These are phyloP conservation scores for Nepenthes gracilis DNA, from an alignment of 148 eudicot species.

Conservation along the genomic window DNA sequence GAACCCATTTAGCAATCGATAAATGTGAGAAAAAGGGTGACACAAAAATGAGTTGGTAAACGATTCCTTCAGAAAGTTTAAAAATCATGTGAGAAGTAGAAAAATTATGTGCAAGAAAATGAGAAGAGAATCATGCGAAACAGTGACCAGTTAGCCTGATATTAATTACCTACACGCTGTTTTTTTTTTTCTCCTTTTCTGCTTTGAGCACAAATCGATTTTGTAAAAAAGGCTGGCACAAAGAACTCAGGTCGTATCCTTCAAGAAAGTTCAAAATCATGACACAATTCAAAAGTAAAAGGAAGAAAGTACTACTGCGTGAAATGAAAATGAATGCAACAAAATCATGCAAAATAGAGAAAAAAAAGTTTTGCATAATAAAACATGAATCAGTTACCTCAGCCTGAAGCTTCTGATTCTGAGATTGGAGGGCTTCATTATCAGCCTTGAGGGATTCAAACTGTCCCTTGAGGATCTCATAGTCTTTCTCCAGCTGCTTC, in stretches of 20 bases:
- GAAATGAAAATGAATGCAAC: background rate
- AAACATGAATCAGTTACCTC: slow-evolving; percentile 33
- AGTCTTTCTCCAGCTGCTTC: slow-evolving; percentile 90
- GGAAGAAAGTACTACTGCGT: background rate
- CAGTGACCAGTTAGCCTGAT: too few species aligned
- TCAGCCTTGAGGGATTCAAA: slow-evolving; percentile 81
- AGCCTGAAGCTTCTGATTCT: slow-evolving; percentile 77
- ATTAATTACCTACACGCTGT: background rate
- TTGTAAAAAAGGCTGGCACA: background rate
- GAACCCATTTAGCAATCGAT: background rate
- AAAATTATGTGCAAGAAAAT: background rate
- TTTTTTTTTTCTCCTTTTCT: too few species aligned
- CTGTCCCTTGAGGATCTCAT: slow-evolving; percentile 69
- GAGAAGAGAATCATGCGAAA: background rate
- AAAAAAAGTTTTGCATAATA: background rate
- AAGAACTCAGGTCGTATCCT: too few species aligned
- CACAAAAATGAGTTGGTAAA: background rate
- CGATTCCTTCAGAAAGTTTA: slow-evolving; percentile 1
- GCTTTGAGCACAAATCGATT: background rate
- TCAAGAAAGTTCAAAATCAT: too few species aligned
- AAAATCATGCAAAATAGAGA: background rate
- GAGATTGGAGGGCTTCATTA: slow-evolving; percentile 67
- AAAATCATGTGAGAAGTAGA: background rate
- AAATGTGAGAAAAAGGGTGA: background rate
- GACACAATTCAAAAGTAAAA: too few species aligned